Conservation (phyloP, 495 filamentous ascomycete species). For the Aspergillus bridgeri region DNA sequence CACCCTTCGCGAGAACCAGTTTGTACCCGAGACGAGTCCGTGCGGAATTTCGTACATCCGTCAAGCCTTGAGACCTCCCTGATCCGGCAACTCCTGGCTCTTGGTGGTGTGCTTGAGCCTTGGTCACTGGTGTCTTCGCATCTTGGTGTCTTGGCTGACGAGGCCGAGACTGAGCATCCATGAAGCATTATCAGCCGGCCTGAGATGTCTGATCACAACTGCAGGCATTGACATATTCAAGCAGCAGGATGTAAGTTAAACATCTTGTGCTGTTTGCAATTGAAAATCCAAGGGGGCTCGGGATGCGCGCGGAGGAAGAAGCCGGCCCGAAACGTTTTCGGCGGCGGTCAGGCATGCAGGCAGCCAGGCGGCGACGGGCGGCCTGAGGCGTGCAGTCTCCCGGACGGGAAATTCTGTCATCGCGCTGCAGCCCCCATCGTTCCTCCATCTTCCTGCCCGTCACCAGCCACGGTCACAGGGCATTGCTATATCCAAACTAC, state of each 20-base stretch:
- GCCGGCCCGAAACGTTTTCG: constrained; percentile 7
- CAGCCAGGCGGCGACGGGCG: neutral
- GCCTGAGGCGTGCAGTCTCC: neutral
- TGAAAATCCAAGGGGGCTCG: too few species aligned
- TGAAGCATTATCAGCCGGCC: neutral
- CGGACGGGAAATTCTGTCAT: too few species aligned
- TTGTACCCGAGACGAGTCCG: neutral
- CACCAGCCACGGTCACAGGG: too few species aligned
- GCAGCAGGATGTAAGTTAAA: neutral
- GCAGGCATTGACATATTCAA: neutral
- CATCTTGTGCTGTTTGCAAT: too few species aligned
- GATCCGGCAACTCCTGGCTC: neutral
- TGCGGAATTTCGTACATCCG: neutral
- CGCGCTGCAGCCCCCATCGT: too few species aligned
- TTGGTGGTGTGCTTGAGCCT: too few species aligned
- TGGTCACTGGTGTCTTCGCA: too few species aligned
- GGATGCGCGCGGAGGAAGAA: neutral
- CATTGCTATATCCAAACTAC: too few species aligned
- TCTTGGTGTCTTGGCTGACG: neutral
- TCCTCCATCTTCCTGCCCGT: neutral
- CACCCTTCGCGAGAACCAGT: neutral
- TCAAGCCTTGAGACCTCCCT: neutral
- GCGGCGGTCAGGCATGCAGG: neutral
- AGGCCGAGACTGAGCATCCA: neutral
- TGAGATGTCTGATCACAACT: neutral